phyloP scores from a whole-genome alignment of 2,329 filamentous ascomycete species.

The Dothideomycetes sp. region DNA sequence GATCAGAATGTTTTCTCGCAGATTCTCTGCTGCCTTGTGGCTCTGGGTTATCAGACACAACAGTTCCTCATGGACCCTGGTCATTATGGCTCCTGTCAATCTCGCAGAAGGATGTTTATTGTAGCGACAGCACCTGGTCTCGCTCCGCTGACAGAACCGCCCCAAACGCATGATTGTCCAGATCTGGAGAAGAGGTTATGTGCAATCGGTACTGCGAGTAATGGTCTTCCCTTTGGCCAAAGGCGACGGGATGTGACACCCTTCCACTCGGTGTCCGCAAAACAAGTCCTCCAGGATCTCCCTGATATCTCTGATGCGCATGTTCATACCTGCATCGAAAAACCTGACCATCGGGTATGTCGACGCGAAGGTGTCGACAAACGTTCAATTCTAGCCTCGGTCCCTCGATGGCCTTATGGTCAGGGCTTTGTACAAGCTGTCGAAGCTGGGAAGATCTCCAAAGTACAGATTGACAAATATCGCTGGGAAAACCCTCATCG shows the following conservation, averaged over 20 bases:
- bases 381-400: constrained; percentile 42
- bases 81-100: constrained; percentile 57
- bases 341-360: constrained; percentile 59
- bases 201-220: constrained; percentile 55
- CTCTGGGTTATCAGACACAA: constrained; percentile 66
- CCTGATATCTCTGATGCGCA: constrained; percentile 54
- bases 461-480: background rate
- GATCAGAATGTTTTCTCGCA: constrained; percentile 62
- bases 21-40: constrained; percentile 62
- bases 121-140: constrained; percentile 60
- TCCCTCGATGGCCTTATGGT: constrained; percentile 48
- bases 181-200: background rate
- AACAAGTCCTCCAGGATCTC: constrained; percentile 50
- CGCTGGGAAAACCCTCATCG: constrained; percentile 24
- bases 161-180: constrained; percentile 48
- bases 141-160: constrained; percentile 46
- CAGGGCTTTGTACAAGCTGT: constrained; percentile 23
- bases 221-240: constrained; percentile 50
- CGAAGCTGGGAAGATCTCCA: constrained; percentile 10
- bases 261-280: constrained; percentile 49
- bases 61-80: constrained; percentile 62
- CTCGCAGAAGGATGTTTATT: constrained; percentile 60
- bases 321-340: constrained; percentile 51
- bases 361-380: constrained; percentile 31
- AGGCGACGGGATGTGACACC: constrained; percentile 46